phyloP scores from a whole-genome alignment of 441 rosid genomes.

The Manihot esculenta region DNA sequence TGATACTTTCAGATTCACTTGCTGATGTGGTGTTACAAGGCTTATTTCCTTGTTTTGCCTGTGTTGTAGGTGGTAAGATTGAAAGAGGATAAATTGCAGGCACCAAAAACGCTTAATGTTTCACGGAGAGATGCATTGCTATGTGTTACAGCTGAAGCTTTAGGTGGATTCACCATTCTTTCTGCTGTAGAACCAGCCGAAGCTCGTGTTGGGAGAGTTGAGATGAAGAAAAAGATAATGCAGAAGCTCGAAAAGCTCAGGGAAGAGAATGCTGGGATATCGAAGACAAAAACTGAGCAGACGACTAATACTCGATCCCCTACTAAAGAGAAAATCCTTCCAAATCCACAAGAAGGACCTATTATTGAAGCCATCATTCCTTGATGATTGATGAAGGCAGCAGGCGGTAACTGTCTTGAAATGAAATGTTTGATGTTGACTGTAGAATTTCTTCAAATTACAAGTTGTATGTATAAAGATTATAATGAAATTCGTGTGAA shows the following conservation, averaged over 20 bases:
- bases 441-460: too few species aligned
- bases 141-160: conserved; percentile 33
- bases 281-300: conserved; percentile 30
- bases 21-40: too few species aligned
- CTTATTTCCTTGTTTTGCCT: background rate
- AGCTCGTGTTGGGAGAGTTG: conserved; percentile 48
- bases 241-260: conserved; percentile 47
- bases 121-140: conserved; percentile 44
- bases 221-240: conserved; percentile 36
- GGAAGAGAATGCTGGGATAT: conserved; percentile 33
- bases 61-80: conserved; percentile 32
- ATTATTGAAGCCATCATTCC: too few species aligned
- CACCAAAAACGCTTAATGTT: conserved; percentile 15
- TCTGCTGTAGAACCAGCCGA: conserved; percentile 43
- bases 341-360: too few species aligned
- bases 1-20: too few species aligned
- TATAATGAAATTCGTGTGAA: too few species aligned
- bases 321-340: too few species aligned
- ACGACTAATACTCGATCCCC: too few species aligned
- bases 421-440: too few species aligned
- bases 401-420: too few species aligned
- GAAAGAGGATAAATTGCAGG: conserved; percentile 29
- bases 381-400: too few species aligned
- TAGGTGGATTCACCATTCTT: conserved; percentile 32
- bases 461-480: too few species aligned